These are phyloP conservation scores for Skeletonema costatum DNA, from an alignment of 108 stramenopile genomes.

Conservation along the genomic window DNA sequence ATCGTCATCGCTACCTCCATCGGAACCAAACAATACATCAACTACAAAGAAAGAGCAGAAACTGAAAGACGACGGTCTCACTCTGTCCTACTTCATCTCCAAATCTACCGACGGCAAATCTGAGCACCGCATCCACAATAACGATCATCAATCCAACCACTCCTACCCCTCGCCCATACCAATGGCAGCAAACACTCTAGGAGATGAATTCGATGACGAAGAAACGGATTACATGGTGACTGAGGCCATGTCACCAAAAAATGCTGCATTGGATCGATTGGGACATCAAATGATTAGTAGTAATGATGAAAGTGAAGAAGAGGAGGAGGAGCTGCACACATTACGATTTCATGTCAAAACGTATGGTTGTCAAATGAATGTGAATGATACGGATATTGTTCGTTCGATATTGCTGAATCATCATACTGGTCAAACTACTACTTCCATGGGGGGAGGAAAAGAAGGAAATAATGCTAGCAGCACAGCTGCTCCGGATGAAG, in stretches of 20 bases:
- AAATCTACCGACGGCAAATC: neutral
- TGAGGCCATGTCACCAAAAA: slow-evolving; percentile 30
- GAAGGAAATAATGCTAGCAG: neutral
- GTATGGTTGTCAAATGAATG: slow-evolving; percentile 99
- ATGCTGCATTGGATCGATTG: slow-evolving; percentile 14
- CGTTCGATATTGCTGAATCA: slow-evolving; percentile 73
- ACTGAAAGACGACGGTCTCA: slow-evolving; percentile 19
- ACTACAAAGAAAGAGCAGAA: neutral
- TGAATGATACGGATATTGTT: slow-evolving; percentile 95
- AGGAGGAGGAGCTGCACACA: slow-evolving; percentile 12
- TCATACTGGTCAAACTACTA: neutral
- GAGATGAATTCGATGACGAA: slow-evolving; percentile 33
- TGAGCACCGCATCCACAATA: neutral
- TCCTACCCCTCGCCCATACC: slow-evolving; percentile 1
- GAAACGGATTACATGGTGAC: slow-evolving; percentile 11
- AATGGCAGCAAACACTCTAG: slow-evolving; percentile 21
- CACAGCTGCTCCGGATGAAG: neutral
- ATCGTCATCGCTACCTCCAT: neutral
- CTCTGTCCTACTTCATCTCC: slow-evolving; percentile 36
- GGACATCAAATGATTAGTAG: neutral
- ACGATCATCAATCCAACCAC: neutral
- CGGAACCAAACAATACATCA: neutral
- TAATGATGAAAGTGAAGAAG: neutral
- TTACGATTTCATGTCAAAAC: slow-evolving; percentile 93
- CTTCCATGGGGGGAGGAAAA: no score